Evolutionary conservation across 192 early-diverging fungal species (phyloP).

Genomic region (Dissophora ornata): DNA sequence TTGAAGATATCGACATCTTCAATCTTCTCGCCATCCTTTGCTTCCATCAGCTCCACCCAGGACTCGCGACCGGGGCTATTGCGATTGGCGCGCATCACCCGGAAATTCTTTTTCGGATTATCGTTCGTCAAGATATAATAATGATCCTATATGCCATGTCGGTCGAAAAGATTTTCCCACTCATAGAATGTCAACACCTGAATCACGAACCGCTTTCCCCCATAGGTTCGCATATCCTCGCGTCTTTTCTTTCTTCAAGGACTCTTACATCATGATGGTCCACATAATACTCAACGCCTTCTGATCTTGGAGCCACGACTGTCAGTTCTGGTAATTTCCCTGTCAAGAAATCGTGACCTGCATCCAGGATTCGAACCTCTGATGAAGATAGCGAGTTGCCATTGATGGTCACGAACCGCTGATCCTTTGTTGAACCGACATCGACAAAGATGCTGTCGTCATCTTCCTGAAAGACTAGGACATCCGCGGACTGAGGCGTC

Average conservation of each 20-base stretch:
- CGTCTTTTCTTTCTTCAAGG: no score
- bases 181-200: neutral
- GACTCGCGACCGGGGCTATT: constrained; percentile 41
- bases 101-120: constrained; percentile 65
- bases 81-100: constrained; percentile 65
- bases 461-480: constrained; percentile 70
- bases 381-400: constrained; percentile 79
- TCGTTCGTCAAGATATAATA: constrained; percentile 69
- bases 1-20: constrained; percentile 83
- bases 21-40: constrained; percentile 71
- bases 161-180: neutral
- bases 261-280: constrained; percentile 78
- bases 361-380: constrained; percentile 69
- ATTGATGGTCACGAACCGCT: constrained; percentile 73
- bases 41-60: constrained; percentile 71
- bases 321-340: constrained; percentile 44
- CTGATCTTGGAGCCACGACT: constrained; percentile 65
- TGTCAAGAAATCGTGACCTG: constrained; percentile 55
- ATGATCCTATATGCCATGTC: no score
- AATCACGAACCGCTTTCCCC: no score
- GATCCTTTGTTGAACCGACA: constrained; percentile 80
- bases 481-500: constrained; percentile 59
- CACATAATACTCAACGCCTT: constrained; percentile 77
- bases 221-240: no score
- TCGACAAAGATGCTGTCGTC: constrained; percentile 79